Percentiles rank a stretch among this genome's conserved stretches.
Evolutionary conservation across 1,284 basidiomycete genomes (phyloP).

Genomic region (Kalmanozyma brasiliensis): DNA sequence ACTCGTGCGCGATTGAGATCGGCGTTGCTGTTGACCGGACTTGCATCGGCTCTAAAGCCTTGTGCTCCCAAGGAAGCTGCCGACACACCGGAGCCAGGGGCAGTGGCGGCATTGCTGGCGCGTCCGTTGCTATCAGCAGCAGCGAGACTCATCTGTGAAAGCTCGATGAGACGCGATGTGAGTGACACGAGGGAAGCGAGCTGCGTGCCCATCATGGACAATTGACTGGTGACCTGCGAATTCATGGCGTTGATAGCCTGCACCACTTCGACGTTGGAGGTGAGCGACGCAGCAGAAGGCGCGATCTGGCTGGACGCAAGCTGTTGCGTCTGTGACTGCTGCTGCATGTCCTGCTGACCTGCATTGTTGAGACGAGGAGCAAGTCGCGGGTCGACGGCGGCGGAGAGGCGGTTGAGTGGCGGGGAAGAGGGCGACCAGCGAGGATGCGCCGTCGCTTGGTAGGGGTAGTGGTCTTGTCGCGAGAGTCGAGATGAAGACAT

Average conservation of each 20-base stretch:
- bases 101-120: conserved; percentile 5
- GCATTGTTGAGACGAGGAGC: conserved; percentile 33
- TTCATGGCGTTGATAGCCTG: conserved; percentile 47
- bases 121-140: conserved; percentile 15
- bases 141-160: conserved; percentile 31
- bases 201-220: conserved; percentile 45
- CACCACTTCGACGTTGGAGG: conserved; percentile 36
- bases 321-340: conserved; percentile 30
- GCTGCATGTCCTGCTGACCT: conserved; percentile 31
- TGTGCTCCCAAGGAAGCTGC: conserved; percentile 5
- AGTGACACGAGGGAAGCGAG: conserved; percentile 43
- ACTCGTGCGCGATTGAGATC: conserved; percentile 32
- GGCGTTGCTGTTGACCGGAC: conserved; percentile 22
- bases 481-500: conserved; percentile 54
- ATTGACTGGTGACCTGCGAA: conserved; percentile 40
- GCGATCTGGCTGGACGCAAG: conserved; percentile 21
- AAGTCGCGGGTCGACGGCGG: conserved; percentile 29
- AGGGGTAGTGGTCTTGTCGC: conserved; percentile 43
- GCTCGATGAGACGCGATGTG: conserved; percentile 45
- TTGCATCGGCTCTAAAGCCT: conserved; percentile 14
- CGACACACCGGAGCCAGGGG: conserved; percentile 1
- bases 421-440: conserved; percentile 50
- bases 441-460: conserved; percentile 30
- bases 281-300: conserved; percentile 4
- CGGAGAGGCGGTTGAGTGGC: conserved; percentile 40